phyloP scores from a whole-genome alignment of 169 alveolate genomes.

The Perkinsus marinus region DNA sequence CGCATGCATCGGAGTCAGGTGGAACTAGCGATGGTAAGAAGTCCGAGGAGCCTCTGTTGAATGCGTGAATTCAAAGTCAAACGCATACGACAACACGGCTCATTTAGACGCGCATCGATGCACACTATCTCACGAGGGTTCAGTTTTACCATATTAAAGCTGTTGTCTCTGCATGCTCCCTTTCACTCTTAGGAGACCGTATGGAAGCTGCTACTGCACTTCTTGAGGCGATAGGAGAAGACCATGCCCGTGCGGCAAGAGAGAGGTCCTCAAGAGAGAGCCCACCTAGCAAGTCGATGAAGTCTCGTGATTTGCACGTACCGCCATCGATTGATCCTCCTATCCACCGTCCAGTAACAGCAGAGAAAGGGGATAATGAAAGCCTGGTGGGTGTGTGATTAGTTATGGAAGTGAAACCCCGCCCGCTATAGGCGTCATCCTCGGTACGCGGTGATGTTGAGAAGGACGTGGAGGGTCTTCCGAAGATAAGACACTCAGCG shows the following conservation, averaged over 20 bases:
- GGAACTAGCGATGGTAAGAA: too few relatives aligned
- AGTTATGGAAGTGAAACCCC: not conserved
- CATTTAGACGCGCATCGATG: too few relatives aligned
- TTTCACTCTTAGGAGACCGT: not conserved
- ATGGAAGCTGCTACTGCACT: not conserved
- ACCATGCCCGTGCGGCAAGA: not conserved
- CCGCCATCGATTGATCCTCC: not conserved
- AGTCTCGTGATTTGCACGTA: not conserved
- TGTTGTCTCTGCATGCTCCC: not conserved
- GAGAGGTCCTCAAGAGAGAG: not conserved
- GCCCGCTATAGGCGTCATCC: not conserved
- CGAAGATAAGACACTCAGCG: not conserved
- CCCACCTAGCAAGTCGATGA: not conserved
- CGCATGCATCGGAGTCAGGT: not conserved
- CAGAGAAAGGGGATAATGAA: not conserved
- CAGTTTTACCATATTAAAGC: too few relatives aligned
- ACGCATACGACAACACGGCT: too few relatives aligned
- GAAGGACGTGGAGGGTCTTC: not conserved
- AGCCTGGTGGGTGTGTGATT: not conserved
- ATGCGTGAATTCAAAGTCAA: too few relatives aligned
- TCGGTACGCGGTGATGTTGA: not conserved
- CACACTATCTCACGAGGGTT: too few relatives aligned
- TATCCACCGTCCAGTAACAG: not conserved
- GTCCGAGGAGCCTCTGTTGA: too few relatives aligned
- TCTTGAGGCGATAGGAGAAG: not conserved